phyloP scores from a whole-genome alignment of 2,329 filamentous ascomycete species.

The Akanthomyces lecanii region DNA sequence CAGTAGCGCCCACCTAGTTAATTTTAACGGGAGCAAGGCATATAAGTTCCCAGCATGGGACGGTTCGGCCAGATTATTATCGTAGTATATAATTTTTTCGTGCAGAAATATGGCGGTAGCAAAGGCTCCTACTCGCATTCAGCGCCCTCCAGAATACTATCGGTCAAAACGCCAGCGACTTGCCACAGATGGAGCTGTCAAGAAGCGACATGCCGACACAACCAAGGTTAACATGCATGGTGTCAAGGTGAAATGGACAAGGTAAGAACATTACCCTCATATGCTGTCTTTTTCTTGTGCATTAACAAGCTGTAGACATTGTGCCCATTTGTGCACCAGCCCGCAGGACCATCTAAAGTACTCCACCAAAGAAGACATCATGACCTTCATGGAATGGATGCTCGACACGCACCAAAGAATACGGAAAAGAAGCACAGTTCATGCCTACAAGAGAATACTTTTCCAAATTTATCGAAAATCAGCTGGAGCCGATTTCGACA shows the following conservation, averaged over 20 bases:
- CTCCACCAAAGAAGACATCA: background rate
- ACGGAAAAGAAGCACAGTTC: slow-evolving; percentile 2
- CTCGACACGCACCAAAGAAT: background rate
- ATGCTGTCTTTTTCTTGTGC: background rate
- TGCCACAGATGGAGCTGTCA: slow-evolving; percentile 4
- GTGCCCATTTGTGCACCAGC: background rate
- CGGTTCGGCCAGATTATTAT: slow-evolving; percentile 1
- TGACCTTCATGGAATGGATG: slow-evolving; percentile 5
- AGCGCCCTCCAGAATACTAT: slow-evolving; percentile 5
- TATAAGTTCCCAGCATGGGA: slow-evolving; percentile 5
- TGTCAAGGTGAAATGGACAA: slow-evolving; percentile 1
- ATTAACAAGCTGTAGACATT: background rate
- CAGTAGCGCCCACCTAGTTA: slow-evolving; percentile 10
- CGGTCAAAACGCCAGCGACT: slow-evolving; percentile 4
- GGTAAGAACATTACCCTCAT: background rate
- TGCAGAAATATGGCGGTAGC: background rate
- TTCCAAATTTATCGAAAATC: slow-evolving; percentile 3
- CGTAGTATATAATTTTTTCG: too few relatives aligned
- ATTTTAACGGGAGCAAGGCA: slow-evolving; percentile 10
- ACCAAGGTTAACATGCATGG: slow-evolving; percentile 6
- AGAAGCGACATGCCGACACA: background rate
- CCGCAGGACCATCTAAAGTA: background rate
- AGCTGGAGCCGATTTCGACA: background rate
- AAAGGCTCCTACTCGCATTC: background rate
- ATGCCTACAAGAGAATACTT: slow-evolving; percentile 5